Evolutionary conservation across 1,284 basidiomycete genomes (phyloP), one percentile per base, ranked within the genome.

Genomic region (Sporisorium iseilematis-ciliati): DNA sequence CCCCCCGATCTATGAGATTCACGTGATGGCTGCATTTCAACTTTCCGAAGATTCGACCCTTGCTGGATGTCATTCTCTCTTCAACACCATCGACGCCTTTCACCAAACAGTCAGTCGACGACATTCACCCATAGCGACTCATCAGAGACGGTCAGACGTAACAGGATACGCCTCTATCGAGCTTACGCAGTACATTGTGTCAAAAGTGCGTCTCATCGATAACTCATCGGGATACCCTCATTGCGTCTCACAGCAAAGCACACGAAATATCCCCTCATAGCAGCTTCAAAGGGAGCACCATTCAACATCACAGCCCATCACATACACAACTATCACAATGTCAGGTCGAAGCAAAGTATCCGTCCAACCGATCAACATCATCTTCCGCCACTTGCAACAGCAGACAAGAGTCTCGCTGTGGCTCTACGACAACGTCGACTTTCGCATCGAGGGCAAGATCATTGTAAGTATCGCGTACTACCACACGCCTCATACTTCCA

Each of bases 351-450:
- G 78, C 58, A 79, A 75, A 58, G 78, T 79, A 38, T 76, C 73
- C 35, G 61, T 78, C 11, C 80, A 85, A 84, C 78, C 85, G 52
- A 77, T 79, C 75, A 99, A 98, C 89, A 93, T 98, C 79, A 97
- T 99, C 87, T 99, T 99, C 90, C 95, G 95, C 89, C 95, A 97
- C 88, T 88, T 99, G 54, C 97, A 99, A 87, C 86, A 97, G 92
- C 91, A 91, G 88, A 88, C 90, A 60, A 93, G 92, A 87, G 92
- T 98, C 42, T 89, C 91, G 31, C 91, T 99, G 81, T 99, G 97
- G 97, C 88, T 99, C 66, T 99, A 95, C 84, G 97, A 99, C 86
- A 98, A 98, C 86, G 90, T 91, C 73, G 95, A 98, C 84, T 95
- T 97, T 91, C 90, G 96, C 68, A 92, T 99, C 75, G 95, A 99